Conservation (phyloP, 306 rosid genomes). For the Sophora flavescens region DNA sequence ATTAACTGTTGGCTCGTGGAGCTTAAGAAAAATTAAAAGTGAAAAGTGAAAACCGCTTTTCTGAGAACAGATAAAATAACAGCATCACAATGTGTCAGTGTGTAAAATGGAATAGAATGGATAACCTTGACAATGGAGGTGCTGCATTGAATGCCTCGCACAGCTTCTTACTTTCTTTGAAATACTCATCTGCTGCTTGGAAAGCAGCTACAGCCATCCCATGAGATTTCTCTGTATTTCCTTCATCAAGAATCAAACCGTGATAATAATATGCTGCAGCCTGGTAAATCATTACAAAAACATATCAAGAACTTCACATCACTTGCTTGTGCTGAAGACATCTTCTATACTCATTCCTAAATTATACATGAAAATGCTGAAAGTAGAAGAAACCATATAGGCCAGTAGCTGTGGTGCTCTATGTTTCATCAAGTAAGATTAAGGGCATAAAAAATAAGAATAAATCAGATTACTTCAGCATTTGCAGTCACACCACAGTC, state of each 20-base stretch:
- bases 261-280: slow-evolving; percentile 98
- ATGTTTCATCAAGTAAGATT: slow-evolving; percentile 23
- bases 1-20: background rate
- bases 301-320: slow-evolving; percentile 35
- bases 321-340: slow-evolving; percentile 8
- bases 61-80: slow-evolving; percentile 14
- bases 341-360: slow-evolving; percentile 9
- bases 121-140: slow-evolving; percentile 83
- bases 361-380: slow-evolving; percentile 20
- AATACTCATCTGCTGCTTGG: slow-evolving; percentile 96
- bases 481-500: background rate
- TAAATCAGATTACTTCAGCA: slow-evolving; percentile 7
- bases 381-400: slow-evolving; percentile 31
- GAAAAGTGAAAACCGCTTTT: slow-evolving; percentile 1
- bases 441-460: slow-evolving; percentile 17
- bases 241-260: slow-evolving; percentile 97
- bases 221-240: slow-evolving; percentile 94
- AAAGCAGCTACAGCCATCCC: slow-evolving; percentile 99
- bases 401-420: background rate
- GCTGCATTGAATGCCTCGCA: slow-evolving; percentile 83
- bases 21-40: slow-evolving; percentile 5
- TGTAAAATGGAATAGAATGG: slow-evolving; percentile 28
- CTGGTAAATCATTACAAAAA: slow-evolving; percentile 55
- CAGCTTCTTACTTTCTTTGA: slow-evolving; percentile 93
- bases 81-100: slow-evolving; percentile 20